Percentiles rank a stretch among this genome's conserved stretches.
These are phyloP conservation scores for Cryptococcus sp. DNA, from an alignment of 1,284 basidiomycete genomes.

Conservation along the genomic window DNA sequence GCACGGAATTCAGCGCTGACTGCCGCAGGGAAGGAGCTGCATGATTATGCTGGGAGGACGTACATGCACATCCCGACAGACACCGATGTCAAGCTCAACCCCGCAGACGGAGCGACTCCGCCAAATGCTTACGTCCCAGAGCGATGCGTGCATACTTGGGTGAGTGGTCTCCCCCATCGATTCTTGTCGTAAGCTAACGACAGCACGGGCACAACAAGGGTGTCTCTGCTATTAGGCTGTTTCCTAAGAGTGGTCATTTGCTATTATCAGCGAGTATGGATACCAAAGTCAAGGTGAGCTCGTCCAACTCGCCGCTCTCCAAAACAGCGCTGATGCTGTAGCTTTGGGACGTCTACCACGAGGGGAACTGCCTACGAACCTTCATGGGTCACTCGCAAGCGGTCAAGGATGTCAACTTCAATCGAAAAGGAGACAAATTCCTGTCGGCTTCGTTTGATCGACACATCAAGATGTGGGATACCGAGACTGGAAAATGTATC, in stretches of 20 bases:
- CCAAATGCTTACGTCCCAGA: slow-evolving; percentile 94
- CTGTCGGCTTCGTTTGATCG: slow-evolving; percentile 92
- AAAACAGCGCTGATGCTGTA: slow-evolving; percentile 38
- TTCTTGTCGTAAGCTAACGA: slow-evolving; percentile 4
- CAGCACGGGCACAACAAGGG: slow-evolving; percentile 93
- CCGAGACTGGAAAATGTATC: slow-evolving; percentile 89
- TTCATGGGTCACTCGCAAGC: slow-evolving; percentile 97
- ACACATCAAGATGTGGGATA: slow-evolving; percentile 98
- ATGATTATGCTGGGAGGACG: slow-evolving; percentile 96
- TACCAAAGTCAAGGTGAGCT: slow-evolving; percentile 87
- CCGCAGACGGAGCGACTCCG: slow-evolving; percentile 66
- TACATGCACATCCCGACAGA: slow-evolving; percentile 88
- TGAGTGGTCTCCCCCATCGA: background rate
- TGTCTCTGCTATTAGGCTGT: slow-evolving; percentile 85
- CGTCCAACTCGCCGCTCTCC: background rate
- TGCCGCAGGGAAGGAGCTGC: slow-evolving; percentile 69
- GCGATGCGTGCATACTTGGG: slow-evolving; percentile 87
- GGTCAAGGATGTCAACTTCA: slow-evolving; percentile 92
- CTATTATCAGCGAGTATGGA: slow-evolving; percentile 95
- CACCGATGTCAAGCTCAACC: slow-evolving; percentile 57
- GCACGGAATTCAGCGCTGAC: background rate
- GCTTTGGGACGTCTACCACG: slow-evolving; percentile 98
- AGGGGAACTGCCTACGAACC: slow-evolving; percentile 91
- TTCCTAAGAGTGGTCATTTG: slow-evolving; percentile 89
- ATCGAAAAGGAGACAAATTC: slow-evolving; percentile 84